These are phyloP conservation scores for Fistulifera solaris DNA, from an alignment of 108 stramenopile species.

Conservation along the genomic window DNA sequence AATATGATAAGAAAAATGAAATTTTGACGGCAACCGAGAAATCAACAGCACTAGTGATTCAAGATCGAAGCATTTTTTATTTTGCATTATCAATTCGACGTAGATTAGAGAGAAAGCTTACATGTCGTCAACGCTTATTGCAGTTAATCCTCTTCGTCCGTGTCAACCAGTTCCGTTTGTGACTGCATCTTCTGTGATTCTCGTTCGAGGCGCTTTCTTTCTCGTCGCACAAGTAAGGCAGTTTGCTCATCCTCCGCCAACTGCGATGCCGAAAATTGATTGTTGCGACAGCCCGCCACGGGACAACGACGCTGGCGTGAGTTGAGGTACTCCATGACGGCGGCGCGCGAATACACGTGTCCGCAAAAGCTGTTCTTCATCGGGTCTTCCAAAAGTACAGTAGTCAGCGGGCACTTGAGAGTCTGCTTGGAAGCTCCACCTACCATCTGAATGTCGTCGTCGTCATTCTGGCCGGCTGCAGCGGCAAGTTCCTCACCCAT, in stretches of 20 bases:
- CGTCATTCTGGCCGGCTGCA: not conserved
- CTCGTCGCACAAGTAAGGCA: conserved; percentile 37
- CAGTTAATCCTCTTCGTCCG: conserved; percentile 8
- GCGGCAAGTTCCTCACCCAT: no score
- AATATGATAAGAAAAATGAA: no score
- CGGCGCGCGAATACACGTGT: conserved; percentile 44
- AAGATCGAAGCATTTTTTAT: no score
- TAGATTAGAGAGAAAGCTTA: no score
- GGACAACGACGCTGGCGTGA: conserved; percentile 29
- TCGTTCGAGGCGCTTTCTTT: conserved; percentile 30
- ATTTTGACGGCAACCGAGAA: no score
- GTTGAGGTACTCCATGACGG: conserved; percentile 14
- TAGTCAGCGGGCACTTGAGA: conserved; percentile 59
- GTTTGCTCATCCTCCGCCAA: conserved; percentile 49
- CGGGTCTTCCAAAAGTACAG: conserved; percentile 49
- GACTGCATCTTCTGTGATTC: conserved; percentile 1
- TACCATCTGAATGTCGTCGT: conserved; percentile 6
- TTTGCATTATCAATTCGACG: no score
- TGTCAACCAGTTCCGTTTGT: conserved; percentile 5
- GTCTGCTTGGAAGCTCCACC: not conserved
- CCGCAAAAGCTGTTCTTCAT: conserved; percentile 50
- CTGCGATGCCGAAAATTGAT: conserved; percentile 17
- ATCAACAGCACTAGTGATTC: no score
- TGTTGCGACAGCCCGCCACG: conserved; percentile 51
- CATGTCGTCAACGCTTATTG: no score